phyloP scores from a whole-genome alignment of 192 early-diverging fungal species.

The Glomus cerebriforme region DNA sequence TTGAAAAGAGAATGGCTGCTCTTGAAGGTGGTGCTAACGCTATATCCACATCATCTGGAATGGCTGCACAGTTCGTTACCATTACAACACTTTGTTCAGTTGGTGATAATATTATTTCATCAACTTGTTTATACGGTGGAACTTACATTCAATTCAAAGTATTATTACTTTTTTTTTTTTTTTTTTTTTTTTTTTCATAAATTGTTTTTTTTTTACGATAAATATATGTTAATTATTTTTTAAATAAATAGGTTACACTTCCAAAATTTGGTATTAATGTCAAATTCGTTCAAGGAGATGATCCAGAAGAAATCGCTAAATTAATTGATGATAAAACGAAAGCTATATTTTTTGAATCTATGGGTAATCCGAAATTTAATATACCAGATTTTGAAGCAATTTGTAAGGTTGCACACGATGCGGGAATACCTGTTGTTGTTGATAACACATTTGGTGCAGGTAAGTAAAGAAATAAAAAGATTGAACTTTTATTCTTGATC shows the following conservation, averaged over 20 bases:
- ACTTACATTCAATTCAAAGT: constrained; percentile 89
- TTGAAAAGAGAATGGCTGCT: constrained; percentile 91
- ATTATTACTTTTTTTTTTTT: constrained; percentile 31
- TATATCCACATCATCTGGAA: constrained; percentile 62
- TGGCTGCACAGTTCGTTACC: constrained; percentile 86
- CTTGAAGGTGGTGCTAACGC: constrained; percentile 86
- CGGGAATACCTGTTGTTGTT: constrained; percentile 88
- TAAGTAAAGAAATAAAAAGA: neutral
- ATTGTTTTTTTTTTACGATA: too few species aligned
- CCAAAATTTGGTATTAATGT: constrained; percentile 84
- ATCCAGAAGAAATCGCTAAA: constrained; percentile 70
- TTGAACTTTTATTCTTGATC: neutral
- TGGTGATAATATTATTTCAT: constrained; percentile 90
- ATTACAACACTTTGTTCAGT: constrained; percentile 73
- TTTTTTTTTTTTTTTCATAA: neutral
- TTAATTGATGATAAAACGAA: constrained; percentile 91
- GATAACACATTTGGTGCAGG: constrained; percentile 97
- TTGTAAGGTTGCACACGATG: constrained; percentile 75
- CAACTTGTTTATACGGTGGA: constrained; percentile 73
- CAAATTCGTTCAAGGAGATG: constrained; percentile 74
- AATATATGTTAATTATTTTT: neutral
- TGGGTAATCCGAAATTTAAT: constrained; percentile 90
- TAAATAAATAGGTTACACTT: constrained; percentile 37
- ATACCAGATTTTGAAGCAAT: constrained; percentile 86
- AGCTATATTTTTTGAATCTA: constrained; percentile 87